Evolutionary conservation across 805 yeast genomes (phyloP), one percentile per base, ranked within the genome.

Genomic region (Candida xiaguanensis): DNA sequence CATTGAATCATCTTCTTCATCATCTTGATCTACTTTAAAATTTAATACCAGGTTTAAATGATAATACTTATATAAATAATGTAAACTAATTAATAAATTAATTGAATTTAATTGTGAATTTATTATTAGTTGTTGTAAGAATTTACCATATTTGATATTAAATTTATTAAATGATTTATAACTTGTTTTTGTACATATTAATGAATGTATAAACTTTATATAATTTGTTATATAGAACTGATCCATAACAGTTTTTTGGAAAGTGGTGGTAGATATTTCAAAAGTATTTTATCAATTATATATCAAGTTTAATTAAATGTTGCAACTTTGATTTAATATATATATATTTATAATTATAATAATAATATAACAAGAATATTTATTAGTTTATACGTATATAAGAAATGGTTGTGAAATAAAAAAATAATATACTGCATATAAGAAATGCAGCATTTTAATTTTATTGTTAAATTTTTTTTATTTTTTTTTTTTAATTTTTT

Each of bases 41-140:
- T 28, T 9, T 14, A 18, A 13, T 35, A 14, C 16, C 11, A 6
- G 8, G 16, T 30, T 25, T 18, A 23, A 22, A 18, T 25, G 36
- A 14, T 42, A 36, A 36, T 58, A 57, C 36, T 46, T 50, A 48
- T 55, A 44, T 28, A 57, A 41, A 42, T 52, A 58, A 42, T 57
- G 49, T 36, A 55, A 49, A 36, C 58, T 49, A 13, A 58, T 52
- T 13, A 54, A 32, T 32, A 58, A 45, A 41, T 57, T 58, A 28
- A 51, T 44, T 4, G 43, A 27, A 7, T 53, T 34, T 27, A 58
- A 43, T 36, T 57, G 62, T 24, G 59, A 52, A 31, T 38, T 42
- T 13, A 34, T 18, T 11, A 42, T 42, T n/a, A 42, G 16, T 16
- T 35, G 35, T 14, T 20, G 26, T 17, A 42, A 16, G 23, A 42